Conservation (phyloP, 179 eudicot species). For the Corrigiola litoralis region DNA sequence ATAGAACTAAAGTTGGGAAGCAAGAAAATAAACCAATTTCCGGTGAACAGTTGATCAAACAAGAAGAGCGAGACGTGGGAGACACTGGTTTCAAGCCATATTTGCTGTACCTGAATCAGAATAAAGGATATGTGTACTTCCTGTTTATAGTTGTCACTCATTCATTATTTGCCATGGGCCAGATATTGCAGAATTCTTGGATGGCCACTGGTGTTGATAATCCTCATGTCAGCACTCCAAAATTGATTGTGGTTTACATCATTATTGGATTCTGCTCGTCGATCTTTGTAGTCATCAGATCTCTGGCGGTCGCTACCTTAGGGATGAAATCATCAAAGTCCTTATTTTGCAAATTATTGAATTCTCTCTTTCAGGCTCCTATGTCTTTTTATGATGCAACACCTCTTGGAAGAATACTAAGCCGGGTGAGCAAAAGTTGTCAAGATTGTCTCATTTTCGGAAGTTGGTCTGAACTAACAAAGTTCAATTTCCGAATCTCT, state of each 20-base stretch:
- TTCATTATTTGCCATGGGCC: not conserved
- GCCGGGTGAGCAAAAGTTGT: slow-evolving; percentile 38
- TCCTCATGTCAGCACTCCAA: not conserved
- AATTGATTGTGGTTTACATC: not conserved
- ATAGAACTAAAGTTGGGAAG: not conserved
- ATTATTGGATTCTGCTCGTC: not conserved
- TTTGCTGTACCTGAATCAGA: slow-evolving; percentile 1
- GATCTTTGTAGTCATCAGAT: slow-evolving; percentile 8
- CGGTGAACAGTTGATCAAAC: slow-evolving; percentile 4
- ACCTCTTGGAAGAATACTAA: slow-evolving; percentile 51
- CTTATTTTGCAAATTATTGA: slow-evolving; percentile 32
- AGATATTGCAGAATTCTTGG: slow-evolving; percentile 3
- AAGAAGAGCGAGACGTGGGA: slow-evolving; percentile 5
- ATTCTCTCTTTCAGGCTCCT: slow-evolving; percentile 56
- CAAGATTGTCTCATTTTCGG: too few species aligned
- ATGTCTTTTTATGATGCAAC: slow-evolving; percentile 57
- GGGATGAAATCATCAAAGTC: slow-evolving; percentile 7
- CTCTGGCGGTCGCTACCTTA: slow-evolving; percentile 1
- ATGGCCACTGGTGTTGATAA: slow-evolving; percentile 3
- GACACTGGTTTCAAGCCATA: slow-evolving; percentile 4
- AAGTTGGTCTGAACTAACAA: not conserved
- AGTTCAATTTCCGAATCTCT: not conserved
- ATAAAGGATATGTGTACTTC: slow-evolving; percentile 1
- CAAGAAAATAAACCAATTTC: not conserved
- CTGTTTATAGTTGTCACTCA: not conserved